A percentile compares a stretch with the other conserved stretches of the same genome.
Conservation (phyloP, 805 yeast genomes). For the Starmerella ratchasimensis region DNA sequence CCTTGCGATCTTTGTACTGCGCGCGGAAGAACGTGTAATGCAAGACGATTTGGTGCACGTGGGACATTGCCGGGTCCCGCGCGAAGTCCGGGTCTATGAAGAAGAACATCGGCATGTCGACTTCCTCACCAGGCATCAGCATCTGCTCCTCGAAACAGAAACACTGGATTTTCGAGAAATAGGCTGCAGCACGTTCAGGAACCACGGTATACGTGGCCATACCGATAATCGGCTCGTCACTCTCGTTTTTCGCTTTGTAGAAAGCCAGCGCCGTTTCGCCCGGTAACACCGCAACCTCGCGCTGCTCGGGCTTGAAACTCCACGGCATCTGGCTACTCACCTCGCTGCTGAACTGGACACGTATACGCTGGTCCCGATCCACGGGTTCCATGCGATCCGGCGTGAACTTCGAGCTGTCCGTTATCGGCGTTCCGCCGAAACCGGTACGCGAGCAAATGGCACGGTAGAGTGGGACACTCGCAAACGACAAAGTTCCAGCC, state of each 20-base stretch:
- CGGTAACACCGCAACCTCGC: constrained; percentile 83
- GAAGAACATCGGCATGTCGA: constrained; percentile 97
- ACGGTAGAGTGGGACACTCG: constrained; percentile 85
- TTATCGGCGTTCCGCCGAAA: constrained; percentile 89
- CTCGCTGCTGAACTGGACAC: constrained; percentile 82
- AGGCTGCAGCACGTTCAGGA: constrained; percentile 92
- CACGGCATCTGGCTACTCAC: constrained; percentile 85
- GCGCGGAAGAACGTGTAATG: constrained; percentile 78
- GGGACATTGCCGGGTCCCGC: constrained; percentile 81
- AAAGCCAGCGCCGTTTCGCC: constrained; percentile 97
- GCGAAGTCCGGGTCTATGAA: constrained; percentile 94
- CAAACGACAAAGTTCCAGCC: constrained; percentile 51
- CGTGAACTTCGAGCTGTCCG: constrained; percentile 67
- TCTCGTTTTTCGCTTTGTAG: constrained; percentile 75
- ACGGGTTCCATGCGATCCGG: constrained; percentile 81
- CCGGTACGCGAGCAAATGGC: constrained; percentile 91
- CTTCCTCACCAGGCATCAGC: constrained; percentile 88
- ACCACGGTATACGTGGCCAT: constrained; percentile 97
- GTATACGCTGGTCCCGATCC: constrained; percentile 64
- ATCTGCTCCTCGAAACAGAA: constrained; percentile 96
- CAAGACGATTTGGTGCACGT: constrained; percentile 75
- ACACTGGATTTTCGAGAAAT: constrained; percentile 93
- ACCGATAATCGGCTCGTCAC: constrained; percentile 85
- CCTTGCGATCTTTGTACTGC: constrained; percentile 16
- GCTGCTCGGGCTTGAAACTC: constrained; percentile 87